Evolutionary conservation across 352 stramenopile species (phyloP).

Genomic region (Aphanomyces invadans): DNA sequence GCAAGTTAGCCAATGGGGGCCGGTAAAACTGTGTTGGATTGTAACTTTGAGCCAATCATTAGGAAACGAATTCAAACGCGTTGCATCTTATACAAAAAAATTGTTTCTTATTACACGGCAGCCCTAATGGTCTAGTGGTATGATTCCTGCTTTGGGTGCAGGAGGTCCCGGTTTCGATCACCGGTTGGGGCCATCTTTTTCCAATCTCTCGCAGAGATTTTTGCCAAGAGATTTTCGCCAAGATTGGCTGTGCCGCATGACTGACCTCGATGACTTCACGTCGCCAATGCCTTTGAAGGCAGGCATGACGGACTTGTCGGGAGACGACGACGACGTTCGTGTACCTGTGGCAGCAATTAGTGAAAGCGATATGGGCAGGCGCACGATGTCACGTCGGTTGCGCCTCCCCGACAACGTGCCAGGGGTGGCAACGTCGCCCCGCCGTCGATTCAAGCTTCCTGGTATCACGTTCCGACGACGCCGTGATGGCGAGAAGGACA

Average conservation of each 20-base stretch:
- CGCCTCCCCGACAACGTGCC: not conserved
- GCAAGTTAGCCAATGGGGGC: no score
- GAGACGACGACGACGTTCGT: not conserved
- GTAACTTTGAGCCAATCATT: no score
- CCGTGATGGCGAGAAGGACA: slow-evolving; percentile 35
- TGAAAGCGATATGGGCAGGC: not conserved
- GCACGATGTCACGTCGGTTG: not conserved
- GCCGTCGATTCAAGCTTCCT: slow-evolving; percentile 27
- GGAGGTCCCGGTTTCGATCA: not conserved
- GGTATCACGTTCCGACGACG: slow-evolving; percentile 55
- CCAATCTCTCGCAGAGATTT: no score
- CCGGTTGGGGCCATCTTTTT: not conserved
- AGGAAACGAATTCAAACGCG: no score
- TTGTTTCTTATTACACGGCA: not conserved
- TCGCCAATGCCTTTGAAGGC: not conserved
- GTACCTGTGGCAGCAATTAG: not conserved
- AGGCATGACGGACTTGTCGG: not conserved
- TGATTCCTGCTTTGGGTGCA: not conserved
- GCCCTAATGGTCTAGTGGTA: not conserved
- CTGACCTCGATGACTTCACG: not conserved
- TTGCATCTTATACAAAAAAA: slow-evolving; percentile 13
- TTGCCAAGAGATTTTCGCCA: no score
- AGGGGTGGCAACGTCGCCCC: not conserved
- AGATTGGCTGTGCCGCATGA: no score
- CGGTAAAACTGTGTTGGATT: no score